Evolutionary conservation across 106 monocot genomes (phyloP), one percentile per base, ranked within the genome.

Genomic region (Allium fistulosum): DNA sequence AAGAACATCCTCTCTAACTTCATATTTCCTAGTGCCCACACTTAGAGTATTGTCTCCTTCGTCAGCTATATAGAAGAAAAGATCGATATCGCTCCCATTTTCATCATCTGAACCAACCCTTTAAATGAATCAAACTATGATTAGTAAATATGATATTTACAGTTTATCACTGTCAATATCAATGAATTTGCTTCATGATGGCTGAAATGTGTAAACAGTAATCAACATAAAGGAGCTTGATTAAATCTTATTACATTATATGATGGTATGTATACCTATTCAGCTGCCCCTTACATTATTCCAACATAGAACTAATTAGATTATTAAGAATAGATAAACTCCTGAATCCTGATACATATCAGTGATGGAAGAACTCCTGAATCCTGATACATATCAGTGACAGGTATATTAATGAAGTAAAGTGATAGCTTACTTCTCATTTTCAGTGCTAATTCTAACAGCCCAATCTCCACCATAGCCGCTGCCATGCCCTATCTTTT

Each of bases 391-490:
- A 47, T 12, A 63, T 2, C 12, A 8, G 13, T 37, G 37, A 37
- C 37, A 37, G 37, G 37, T 37, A 37, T 37, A 37, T 37, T 57
- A 65, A 72, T 61, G 22, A 59, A 3, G 59, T 59, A 59, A 76
- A 51, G 46, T 67, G n/a, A 72, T 4, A 76, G 57, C 80, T 84
- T 84, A 92, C 97, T 78, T 75, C 46, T 75, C 79, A 72, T 61
- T 86, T 6, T 84, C 62, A 16, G 74, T 71, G 28, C 89, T 80
- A 49, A 99, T 26, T 71, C 87, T 78, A 56, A 92, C 81, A 57
- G 89, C 86, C 97, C 97, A 99, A 26, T 99, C 97, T 14, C 97
- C 97, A 50, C 97, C 97, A 74, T 82, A 99, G 17, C 97, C 92
- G 66, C 92, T 92, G 17, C 75, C 87, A 74, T 74, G 49, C 52